These are phyloP conservation scores for Candida ortonii DNA, from an alignment of 805 yeast species.

Conservation along the genomic window DNA sequence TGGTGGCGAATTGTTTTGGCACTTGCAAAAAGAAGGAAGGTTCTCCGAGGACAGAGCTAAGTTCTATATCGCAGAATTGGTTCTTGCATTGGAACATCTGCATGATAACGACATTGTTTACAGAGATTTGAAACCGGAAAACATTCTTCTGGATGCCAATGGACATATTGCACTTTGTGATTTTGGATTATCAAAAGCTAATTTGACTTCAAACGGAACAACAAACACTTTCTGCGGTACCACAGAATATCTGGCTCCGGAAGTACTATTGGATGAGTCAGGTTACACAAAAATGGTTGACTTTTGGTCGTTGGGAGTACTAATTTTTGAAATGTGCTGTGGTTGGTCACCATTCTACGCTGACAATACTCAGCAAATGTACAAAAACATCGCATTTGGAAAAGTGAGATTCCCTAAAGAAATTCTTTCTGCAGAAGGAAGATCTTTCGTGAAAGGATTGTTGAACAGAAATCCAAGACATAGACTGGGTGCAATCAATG, in stretches of 20 bases:
- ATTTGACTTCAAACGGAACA: slow-evolving; percentile 77
- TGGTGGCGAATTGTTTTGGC: slow-evolving; percentile 80
- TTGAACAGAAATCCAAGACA: slow-evolving; percentile 95
- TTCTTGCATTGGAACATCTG: slow-evolving; percentile 87
- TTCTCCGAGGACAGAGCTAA: slow-evolving; percentile 92
- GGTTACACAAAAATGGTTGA: slow-evolving; percentile 99
- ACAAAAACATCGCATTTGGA: slow-evolving; percentile 97
- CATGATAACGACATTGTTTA: slow-evolving; percentile 96
- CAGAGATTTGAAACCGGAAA: slow-evolving; percentile 96
- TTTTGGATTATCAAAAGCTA: slow-evolving; percentile 94
- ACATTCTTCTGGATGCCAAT: slow-evolving; percentile 89
- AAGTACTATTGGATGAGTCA: slow-evolving; percentile 87
- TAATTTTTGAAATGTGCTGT: slow-evolving; percentile 98
- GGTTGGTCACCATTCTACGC: slow-evolving; percentile 99
- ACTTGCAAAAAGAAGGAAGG: slow-evolving; percentile 93
- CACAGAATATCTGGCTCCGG: slow-evolving; percentile 97
- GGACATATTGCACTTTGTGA: slow-evolving; percentile 98
- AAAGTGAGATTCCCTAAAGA: slow-evolving; percentile 97
- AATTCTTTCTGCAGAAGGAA: slow-evolving; percentile 86
- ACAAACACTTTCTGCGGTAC: slow-evolving; percentile 98
- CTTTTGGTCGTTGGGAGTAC: slow-evolving; percentile 96
- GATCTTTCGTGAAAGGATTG: slow-evolving; percentile 92
- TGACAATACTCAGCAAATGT: slow-evolving; percentile 97
- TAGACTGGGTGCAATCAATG: slow-evolving; percentile 86
- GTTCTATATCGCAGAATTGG: slow-evolving; percentile 94